Conservation (phyloP, 75 land plant species). For the Adiantum capillusveneris region DNA sequence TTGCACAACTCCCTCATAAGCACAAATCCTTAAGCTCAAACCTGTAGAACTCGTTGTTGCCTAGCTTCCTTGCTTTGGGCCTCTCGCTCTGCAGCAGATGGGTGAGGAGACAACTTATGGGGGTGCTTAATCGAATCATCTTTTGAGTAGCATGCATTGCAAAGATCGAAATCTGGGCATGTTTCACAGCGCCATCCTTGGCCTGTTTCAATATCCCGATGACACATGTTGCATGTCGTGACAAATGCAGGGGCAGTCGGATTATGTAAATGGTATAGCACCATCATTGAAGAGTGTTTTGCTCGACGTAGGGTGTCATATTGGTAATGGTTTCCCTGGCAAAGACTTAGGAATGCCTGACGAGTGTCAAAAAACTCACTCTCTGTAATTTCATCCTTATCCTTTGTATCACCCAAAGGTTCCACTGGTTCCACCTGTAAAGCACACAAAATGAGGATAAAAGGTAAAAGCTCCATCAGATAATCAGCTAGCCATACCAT, state of each 20-base stretch:
- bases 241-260: conserved; percentile 99
- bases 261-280: conserved; percentile 94
- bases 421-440: conserved; percentile 63
- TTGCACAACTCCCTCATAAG: too few relatives aligned
- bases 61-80: conserved; percentile 94
- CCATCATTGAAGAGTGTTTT: conserved; percentile 99
- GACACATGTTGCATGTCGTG: conserved; percentile 71
- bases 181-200: conserved; percentile 94
- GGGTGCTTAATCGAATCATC: conserved; percentile 65
- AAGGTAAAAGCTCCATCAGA: too few relatives aligned
- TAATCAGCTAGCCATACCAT: too few relatives aligned
- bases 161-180: conserved; percentile 87
- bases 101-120: conserved; percentile 74
- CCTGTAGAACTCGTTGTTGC: conserved; percentile 78
- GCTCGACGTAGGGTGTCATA: conserved; percentile 98
- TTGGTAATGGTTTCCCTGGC: conserved; percentile 98
- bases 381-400: conserved; percentile 90
- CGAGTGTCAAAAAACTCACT: conserved; percentile 98
- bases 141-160: conserved; percentile 69
- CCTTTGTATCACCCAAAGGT: conserved; percentile 71
- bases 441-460: not conserved
- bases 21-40: conserved; percentile 9
- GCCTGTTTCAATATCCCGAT: conserved; percentile 82
- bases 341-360: conserved; percentile 92
- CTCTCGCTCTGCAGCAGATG: conserved; percentile 62